phyloP scores from a whole-genome alignment of 129 eudicot species.

The Deinandra increscens region DNA sequence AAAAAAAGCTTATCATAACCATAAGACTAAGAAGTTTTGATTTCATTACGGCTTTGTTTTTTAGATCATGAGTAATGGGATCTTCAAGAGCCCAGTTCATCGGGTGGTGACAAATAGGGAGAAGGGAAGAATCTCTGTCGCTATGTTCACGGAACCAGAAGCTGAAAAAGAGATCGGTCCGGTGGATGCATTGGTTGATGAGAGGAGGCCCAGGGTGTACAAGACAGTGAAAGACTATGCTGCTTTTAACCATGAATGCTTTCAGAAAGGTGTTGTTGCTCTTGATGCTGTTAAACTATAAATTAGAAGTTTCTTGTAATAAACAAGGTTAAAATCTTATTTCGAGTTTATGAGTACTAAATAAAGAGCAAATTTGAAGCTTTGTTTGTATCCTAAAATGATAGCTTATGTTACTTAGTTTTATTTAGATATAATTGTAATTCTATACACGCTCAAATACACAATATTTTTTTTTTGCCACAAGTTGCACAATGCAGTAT shows the following conservation, averaged over 20 bases:
- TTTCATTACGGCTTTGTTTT: not conserved
- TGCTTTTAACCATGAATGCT: constrained; percentile 33
- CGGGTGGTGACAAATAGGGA: constrained; percentile 48
- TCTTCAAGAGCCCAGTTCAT: constrained; percentile 66
- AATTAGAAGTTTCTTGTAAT: not conserved
- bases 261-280: constrained; percentile 35
- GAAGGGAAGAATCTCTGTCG: constrained; percentile 51
- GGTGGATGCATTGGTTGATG: constrained; percentile 40
- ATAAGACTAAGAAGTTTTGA: no score
- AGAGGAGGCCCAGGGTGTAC: constrained; percentile 40
- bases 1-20: no score
- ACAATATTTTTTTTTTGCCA: no score
- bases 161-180: constrained; percentile 49
- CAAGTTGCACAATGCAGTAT: no score
- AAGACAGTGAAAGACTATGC: constrained; percentile 47
- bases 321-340: not conserved
- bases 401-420: not conserved
- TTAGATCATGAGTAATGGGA: constrained; percentile 72
- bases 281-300: constrained; percentile 28
- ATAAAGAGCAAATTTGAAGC: not conserved
- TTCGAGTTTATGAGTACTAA: not conserved
- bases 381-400: not conserved
- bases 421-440: no score
- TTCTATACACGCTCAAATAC: no score
- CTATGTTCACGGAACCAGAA: constrained; percentile 51